Conservation (phyloP, 2,329 filamentous ascomycete genomes). For the Amylocarpus encephaloides region DNA sequence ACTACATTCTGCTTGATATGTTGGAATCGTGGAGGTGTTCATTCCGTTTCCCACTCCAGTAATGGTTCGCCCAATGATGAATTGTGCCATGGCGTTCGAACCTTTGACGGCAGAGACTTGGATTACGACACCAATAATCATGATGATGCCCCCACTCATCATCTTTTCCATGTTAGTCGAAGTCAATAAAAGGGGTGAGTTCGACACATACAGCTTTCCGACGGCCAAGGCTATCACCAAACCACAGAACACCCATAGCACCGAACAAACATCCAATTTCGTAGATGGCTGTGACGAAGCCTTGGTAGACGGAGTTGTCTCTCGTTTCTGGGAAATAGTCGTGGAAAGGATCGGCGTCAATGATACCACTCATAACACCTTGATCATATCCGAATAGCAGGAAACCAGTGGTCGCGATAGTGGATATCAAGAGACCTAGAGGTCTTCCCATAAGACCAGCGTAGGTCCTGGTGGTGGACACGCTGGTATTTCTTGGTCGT, state of each 20-base stretch:
- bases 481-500: slow-evolving; percentile 8
- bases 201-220: slow-evolving; percentile 45
- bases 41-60: slow-evolving; percentile 48
- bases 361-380: slow-evolving; percentile 74
- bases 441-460: slow-evolving; percentile 59
- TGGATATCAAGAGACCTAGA: slow-evolving; percentile 63
- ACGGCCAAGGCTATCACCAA: slow-evolving; percentile 51
- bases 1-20: slow-evolving; percentile 60
- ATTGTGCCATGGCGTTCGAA: slow-evolving; percentile 41
- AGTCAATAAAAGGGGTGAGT: slow-evolving; percentile 38
- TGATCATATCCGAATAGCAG: slow-evolving; percentile 88
- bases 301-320: slow-evolving; percentile 30
- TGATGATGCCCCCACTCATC: slow-evolving; percentile 49
- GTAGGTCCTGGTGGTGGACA: slow-evolving; percentile 34
- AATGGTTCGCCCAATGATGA: slow-evolving; percentile 46
- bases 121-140: slow-evolving; percentile 49
- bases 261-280: slow-evolving; percentile 49
- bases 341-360: slow-evolving; percentile 64
- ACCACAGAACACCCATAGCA: slow-evolving; percentile 26
- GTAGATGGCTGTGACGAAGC: slow-evolving; percentile 51
- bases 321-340: slow-evolving; percentile 74
- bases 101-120: slow-evolving; percentile 35
- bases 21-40: slow-evolving; percentile 41
- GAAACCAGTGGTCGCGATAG: slow-evolving; percentile 69
- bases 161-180: slow-evolving; percentile 33